Percentiles rank a stretch among this genome's conserved stretches.
Conservation (phyloP, 2,329 filamentous ascomycete species). For the Phialophora tarda region DNA sequence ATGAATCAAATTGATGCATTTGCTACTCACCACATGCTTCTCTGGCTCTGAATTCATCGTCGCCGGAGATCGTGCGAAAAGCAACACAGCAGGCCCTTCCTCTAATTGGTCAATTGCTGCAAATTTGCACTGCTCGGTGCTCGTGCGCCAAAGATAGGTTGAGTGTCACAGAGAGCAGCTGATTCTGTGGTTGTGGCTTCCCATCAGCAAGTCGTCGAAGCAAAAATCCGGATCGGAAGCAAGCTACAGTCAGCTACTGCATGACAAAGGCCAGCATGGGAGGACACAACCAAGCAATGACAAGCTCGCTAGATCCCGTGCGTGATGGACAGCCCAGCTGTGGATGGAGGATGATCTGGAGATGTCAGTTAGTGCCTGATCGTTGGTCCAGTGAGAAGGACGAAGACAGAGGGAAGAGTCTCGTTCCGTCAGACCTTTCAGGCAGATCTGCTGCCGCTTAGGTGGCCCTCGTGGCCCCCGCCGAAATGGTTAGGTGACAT, state of each 20-base stretch:
- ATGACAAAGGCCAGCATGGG: constrained; percentile 5
- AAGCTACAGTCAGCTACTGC: constrained; percentile 17
- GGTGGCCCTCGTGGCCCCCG: too few relatives aligned
- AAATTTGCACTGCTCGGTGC: neutral
- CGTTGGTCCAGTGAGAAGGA: constrained; percentile 10
- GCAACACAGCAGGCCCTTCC: too few relatives aligned
- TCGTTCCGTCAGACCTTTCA: constrained; percentile 2
- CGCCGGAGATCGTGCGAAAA: neutral
- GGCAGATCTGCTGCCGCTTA: neutral
- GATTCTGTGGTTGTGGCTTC: neutral
- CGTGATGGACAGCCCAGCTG: neutral
- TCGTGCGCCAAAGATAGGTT: neutral
- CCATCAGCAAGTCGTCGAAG: neutral
- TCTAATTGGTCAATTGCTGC: neutral
- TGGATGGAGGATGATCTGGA: constrained; percentile 12
- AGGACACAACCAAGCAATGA: constrained; percentile 29
- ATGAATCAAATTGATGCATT: neutral
- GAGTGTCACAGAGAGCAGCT: neutral
- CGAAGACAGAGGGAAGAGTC: neutral
- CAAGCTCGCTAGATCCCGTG: constrained; percentile 34
- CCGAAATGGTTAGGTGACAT: constrained; percentile 4
- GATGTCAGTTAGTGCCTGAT: constrained; percentile 11
- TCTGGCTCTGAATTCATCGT: neutral
- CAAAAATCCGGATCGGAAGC: constrained; percentile 5
- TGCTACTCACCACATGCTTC: neutral